Base-by-base conservation (phyloP, 805 yeast genomes). In the Candida maltosa region DNA sequence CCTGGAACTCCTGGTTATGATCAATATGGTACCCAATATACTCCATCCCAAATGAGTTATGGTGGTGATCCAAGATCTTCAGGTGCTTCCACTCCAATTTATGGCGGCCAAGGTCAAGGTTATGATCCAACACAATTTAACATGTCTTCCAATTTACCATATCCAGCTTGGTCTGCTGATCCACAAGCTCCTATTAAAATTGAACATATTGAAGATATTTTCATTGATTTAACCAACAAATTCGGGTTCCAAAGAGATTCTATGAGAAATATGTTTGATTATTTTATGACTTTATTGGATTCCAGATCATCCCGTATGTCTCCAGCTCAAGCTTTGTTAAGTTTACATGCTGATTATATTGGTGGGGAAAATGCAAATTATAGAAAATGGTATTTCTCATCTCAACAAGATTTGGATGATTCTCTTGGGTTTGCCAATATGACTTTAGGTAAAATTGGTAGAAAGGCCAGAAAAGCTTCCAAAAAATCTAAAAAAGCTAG, bases 161-260 rank as follows among this genome's bases (percentile, higher is more conserved):
- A 91, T 61, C 98, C 99, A 29, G 97, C 98, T 34, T 93, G 98
- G 98, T 86, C 96, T 17, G 95, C 95, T 31, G 97, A 93, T 62
- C 89, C 84, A 38, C 91, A 80, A 56, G 85, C 83, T 16, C 96
- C 96, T 6, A 73, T 93, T 30, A 71, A 84, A 32, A 73, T 76
- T 44, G 93, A 85, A 61, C 91, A 85, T 58, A 82, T 85, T 56
- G 94, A 85, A 66, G 94, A 85, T 66, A 78, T 84, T 25, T 85
- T 85, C 56, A 85, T 85, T 53, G 93, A 85, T 60, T 69, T 85
- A 58, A 70, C 91, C 28, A 84, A 84, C 64, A 81, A 79, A 61
- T 84, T 85, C 54, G 95, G 95, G 55, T 85, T 85, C 73, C 95
- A 85, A 67, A 80, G 95, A 74, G 95, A 85, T 52, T 84, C 93